Base-by-base conservation (phyloP, 2,329 filamentous ascomycete species). In the Claviceps pazoutovae region DNA sequence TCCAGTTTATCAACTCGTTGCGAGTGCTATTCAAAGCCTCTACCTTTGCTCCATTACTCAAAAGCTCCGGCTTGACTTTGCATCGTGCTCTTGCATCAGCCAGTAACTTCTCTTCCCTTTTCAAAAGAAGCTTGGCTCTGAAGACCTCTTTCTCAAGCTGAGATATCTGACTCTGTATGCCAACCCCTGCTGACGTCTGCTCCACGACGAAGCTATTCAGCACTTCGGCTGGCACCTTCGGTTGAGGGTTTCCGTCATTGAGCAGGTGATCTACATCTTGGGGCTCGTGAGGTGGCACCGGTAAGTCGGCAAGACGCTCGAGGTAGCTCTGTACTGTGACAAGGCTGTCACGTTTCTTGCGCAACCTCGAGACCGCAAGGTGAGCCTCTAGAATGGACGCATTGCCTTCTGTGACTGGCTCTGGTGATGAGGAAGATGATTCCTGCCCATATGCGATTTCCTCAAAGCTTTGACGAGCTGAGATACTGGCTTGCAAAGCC, bases 1-100 rank as follows among this genome's bases (percentile, higher is more conserved):
- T 82, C 81, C 81, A 84, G 52, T 66, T 70, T 53, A 84, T 83
- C 49, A 84, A 70, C 55, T 79, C 76, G 49, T 75, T 74, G 16
- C 82, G 72, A 11, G 80, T 78, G 7, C 67, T 67, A 43, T 71
- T 73, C 9, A 84, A 65, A 14, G 81, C 81, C 47, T 72, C 68
- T 2, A 80, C 57, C 55, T 74, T 77, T 16, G 68, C 61, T 3
- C 62, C 61, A 42, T 66, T 64, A 54, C 66, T 66, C 41, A 73
- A 57, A 17, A 60, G 60, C 42, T 66, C 65, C 1, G 68, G 66
- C 8, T 66, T 63, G 43, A 63, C 59, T 17, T 68, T 64, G 5
- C 65, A 64, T 43, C 63, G 63, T 48, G 67, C 61, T 54, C 68
- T 73, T 19, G 74, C 68, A 41, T 74, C 73, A 1, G 72, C 68